A percentile compares a stretch with the other conserved stretches of the same genome.
These are phyloP conservation scores for Fusarium proliferatum DNA, from an alignment of 2,329 filamentous ascomycete species.

Conservation along the genomic window DNA sequence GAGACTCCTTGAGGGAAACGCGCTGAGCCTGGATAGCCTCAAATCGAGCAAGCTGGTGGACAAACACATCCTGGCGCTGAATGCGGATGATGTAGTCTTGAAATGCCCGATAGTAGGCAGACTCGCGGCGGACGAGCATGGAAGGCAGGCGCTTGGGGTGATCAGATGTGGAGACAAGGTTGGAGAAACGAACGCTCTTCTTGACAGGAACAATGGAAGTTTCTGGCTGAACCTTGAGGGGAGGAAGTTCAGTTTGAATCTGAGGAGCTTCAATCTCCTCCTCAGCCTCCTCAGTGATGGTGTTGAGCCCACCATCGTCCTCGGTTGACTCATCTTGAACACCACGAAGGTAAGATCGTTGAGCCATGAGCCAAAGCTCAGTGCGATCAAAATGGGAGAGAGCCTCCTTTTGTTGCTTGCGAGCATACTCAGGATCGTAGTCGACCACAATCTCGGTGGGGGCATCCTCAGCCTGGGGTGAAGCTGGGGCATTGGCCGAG, in stretches of 20 bases:
- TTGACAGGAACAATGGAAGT: slow-evolving; percentile 58
- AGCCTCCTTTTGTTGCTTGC: slow-evolving; percentile 76
- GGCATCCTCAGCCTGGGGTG: slow-evolving; percentile 65
- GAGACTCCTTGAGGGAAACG: slow-evolving; percentile 75
- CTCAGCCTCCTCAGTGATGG: slow-evolving; percentile 50
- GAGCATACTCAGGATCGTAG: slow-evolving; percentile 80
- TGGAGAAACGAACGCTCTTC: slow-evolving; percentile 82
- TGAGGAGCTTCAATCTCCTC: slow-evolving; percentile 46
- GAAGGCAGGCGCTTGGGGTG: slow-evolving; percentile 63
- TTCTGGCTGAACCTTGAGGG: slow-evolving; percentile 31
- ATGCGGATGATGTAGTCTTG: slow-evolving; percentile 76
- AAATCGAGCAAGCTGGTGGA: slow-evolving; percentile 85
- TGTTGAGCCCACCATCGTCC: slow-evolving; percentile 51
- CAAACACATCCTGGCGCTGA: slow-evolving; percentile 78
- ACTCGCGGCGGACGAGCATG: slow-evolving; percentile 69
- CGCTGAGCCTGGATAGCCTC: slow-evolving; percentile 89
- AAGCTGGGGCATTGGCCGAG: slow-evolving; percentile 49
- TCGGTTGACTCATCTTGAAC: slow-evolving; percentile 62
- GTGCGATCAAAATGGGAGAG: slow-evolving; percentile 85
- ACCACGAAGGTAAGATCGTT: slow-evolving; percentile 79
- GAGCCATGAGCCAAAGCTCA: slow-evolving; percentile 85
- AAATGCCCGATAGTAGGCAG: slow-evolving; percentile 90
- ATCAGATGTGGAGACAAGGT: slow-evolving; percentile 58
- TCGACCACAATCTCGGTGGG: slow-evolving; percentile 74
- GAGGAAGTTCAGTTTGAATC: slow-evolving; percentile 42